Percentiles rank a stretch among this genome's conserved stretches.
Evolutionary conservation across 768 basidiomycete genomes (phyloP).

Genomic region (Naematelia encephala): DNA sequence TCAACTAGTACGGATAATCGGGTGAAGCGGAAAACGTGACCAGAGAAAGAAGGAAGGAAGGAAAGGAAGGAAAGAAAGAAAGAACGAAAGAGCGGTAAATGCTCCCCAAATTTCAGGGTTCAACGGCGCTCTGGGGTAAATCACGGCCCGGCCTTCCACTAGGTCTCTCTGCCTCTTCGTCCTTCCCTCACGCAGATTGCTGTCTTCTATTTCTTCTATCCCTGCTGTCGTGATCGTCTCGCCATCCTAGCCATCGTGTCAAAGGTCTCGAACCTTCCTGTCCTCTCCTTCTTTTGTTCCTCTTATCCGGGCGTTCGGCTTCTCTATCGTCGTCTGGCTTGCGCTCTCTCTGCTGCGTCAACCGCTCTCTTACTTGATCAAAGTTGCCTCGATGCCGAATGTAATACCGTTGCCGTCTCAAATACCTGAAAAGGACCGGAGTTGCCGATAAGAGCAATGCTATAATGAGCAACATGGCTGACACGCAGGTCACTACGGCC

Average conservation of each 20-base stretch:
- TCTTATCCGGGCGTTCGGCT: neutral
- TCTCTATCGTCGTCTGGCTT: neutral
- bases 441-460: conserved; percentile 19
- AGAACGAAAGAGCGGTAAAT: too few relatives aligned
- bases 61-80: too few relatives aligned
- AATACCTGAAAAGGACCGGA: conserved; percentile 18
- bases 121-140: too few relatives aligned
- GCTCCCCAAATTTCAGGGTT: too few relatives aligned
- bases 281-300: conserved; percentile 1
- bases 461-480: conserved; percentile 10
- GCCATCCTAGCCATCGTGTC: conserved; percentile 8
- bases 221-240: neutral
- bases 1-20: neutral
- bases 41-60: too few relatives aligned
- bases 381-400: conserved; percentile 13
- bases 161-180: too few relatives aligned
- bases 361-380: conserved; percentile 10
- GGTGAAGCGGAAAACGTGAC: too few relatives aligned
- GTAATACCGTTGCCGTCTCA: conserved; percentile 14
- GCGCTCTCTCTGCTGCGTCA: neutral
- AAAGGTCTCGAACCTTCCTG: neutral
- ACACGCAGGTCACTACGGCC: conserved; percentile 10
- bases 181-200: too few relatives aligned
- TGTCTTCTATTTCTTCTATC: too few relatives aligned
- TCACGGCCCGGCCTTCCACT: too few relatives aligned